Conservation (phyloP, 148 eudicot species). For the Euryodendron excelsum region DNA sequence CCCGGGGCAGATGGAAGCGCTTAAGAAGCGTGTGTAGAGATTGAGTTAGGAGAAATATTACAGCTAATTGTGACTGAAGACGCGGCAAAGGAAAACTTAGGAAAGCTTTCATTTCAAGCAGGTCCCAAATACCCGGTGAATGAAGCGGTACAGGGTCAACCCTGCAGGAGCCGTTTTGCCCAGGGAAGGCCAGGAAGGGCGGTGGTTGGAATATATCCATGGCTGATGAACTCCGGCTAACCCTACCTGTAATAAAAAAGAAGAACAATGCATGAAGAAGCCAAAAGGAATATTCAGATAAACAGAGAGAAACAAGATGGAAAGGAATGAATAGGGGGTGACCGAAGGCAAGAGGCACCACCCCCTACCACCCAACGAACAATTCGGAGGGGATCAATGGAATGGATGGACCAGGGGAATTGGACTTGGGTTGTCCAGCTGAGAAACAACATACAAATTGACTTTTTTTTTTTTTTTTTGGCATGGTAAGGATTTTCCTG, state of each 20-base stretch:
- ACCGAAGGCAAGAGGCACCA: too few species aligned
- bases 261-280: not conserved
- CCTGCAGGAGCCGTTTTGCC: not conserved
- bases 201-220: not conserved
- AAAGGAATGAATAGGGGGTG: too few species aligned
- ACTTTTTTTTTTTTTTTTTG: too few species aligned
- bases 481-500: too few species aligned
- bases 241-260: not conserved
- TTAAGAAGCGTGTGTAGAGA: constrained; percentile 27
- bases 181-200: not conserved
- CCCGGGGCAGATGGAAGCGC: constrained; percentile 29
- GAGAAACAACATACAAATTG: too few species aligned
- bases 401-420: not conserved
- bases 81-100: constrained; percentile 20
- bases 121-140: constrained; percentile 24
- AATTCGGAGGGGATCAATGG: too few species aligned
- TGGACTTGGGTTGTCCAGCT: too few species aligned
- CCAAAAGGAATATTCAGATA: not conserved
- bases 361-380: too few species aligned
- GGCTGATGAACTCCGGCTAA: not conserved
- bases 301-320: too few species aligned
- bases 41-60: constrained; percentile 24
- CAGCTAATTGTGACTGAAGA: constrained; percentile 26
- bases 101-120: not conserved
- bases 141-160: not conserved